Evolutionary conservation across 139 green algal species (phyloP), one percentile per base, ranked within the genome.

Genomic region (Trebouxia sp.): DNA sequence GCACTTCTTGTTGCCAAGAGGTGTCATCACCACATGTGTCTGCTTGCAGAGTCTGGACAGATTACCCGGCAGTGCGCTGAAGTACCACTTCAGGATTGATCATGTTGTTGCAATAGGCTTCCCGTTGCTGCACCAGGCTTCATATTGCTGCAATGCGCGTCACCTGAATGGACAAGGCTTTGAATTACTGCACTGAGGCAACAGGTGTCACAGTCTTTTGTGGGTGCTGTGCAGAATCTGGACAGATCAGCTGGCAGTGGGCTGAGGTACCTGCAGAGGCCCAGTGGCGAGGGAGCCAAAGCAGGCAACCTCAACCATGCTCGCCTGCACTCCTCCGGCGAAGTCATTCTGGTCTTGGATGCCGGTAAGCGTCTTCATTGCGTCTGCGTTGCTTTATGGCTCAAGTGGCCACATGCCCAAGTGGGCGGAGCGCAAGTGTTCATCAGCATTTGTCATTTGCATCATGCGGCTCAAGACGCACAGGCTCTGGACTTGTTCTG

Each of bases 241-340:
- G 38, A 75, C 65, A 32, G 35, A 20, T 48, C 35, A 43, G 22
- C 35, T 9, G 65, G 65, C 6, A 24, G 20, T 45, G 38, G 20
- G 65, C 20, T 43, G 35, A 28, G n/a, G 65, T 75, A 75, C 32
- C 65, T 75, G 35, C 65, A 75, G 15, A 15, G 65, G 7, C 65
- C 65, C 32, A 47, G 12, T 28, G 65, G 65, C 22, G 20, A 28
- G 20, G 65, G 38, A 7, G 65, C 35, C 32, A 75, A 75, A 28
- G 65, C 65, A 32, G 65, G 32, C 65, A 74, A 74, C 32, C 65
- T 74, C 32, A 75, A 75, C 65, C 38, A 75, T 45, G 65, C 65
- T 20, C 37, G 22, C 1, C 12, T 47, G 32, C 32, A 43, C 32
- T 42, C 65, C 8, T 74, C 65, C n/a, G 35, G 35, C 20, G 30